Evolutionary conservation across 1,284 basidiomycete species (phyloP).

Genomic region (Cryptococcus amylolentus): DNA sequence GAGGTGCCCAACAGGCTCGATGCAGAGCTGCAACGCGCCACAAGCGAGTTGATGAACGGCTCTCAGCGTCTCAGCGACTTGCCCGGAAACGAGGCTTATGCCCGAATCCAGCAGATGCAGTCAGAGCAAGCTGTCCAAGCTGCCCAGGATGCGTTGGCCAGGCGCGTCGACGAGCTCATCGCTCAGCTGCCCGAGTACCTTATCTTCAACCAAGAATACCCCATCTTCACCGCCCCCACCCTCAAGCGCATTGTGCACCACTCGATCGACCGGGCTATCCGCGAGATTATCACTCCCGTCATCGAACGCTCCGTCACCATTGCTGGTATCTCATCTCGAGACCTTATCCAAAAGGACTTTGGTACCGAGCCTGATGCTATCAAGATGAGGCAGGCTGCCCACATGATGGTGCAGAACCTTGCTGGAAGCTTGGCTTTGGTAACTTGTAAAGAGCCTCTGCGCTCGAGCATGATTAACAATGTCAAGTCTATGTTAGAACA

Average conservation of each 20-base stretch:
- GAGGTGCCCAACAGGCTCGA: slow-evolving; percentile 41
- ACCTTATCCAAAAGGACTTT: slow-evolving; percentile 95
- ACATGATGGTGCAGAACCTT: slow-evolving; percentile 94
- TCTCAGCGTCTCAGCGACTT: slow-evolving; percentile 33
- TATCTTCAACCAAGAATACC: slow-evolving; percentile 64
- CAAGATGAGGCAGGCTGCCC: slow-evolving; percentile 85
- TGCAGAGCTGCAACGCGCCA: slow-evolving; percentile 38
- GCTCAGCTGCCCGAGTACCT: slow-evolving; percentile 75
- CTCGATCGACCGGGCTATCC: slow-evolving; percentile 89
- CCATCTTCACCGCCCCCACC: slow-evolving; percentile 63
- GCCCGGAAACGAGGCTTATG: slow-evolving; percentile 35
- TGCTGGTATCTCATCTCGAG: slow-evolving; percentile 93
- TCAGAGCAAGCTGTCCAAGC: slow-evolving; percentile 45
- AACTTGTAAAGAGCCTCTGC: slow-evolving; percentile 96
- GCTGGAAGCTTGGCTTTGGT: slow-evolving; percentile 95
- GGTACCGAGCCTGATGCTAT: slow-evolving; percentile 90
- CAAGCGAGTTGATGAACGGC: slow-evolving; percentile 29
- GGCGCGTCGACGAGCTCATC: slow-evolving; percentile 54
- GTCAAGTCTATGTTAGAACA: slow-evolving; percentile 74
- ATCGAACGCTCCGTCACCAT: slow-evolving; percentile 99
- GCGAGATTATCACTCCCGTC: slow-evolving; percentile 97
- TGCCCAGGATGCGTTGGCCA: slow-evolving; percentile 48
- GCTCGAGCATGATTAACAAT: slow-evolving; percentile 87
- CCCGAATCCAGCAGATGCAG: slow-evolving; percentile 45
- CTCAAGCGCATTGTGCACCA: slow-evolving; percentile 90